Evolutionary conservation across 805 yeast species (phyloP).

Genomic region (Limtongozyma cylindracea): DNA sequence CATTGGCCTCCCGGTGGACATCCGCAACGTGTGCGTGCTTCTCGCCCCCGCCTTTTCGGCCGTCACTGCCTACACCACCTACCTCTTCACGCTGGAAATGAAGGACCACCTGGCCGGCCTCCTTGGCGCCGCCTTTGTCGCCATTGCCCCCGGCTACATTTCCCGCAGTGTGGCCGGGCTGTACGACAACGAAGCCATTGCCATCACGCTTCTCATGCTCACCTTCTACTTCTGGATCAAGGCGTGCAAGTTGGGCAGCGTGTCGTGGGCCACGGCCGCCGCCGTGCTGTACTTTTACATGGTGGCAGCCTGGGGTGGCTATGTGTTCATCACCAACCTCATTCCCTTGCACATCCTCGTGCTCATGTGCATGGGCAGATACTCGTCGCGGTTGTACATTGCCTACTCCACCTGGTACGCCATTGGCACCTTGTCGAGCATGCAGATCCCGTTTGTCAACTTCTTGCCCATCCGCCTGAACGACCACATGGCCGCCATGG

Average conservation of each 20-base stretch:
- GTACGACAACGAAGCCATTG: slow-evolving; percentile 97
- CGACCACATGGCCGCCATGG: slow-evolving; percentile 96
- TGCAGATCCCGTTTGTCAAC: slow-evolving; percentile 99
- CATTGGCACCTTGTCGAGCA: slow-evolving; percentile 89
- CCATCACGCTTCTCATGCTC: slow-evolving; percentile 85
- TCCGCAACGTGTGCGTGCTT: slow-evolving; percentile 85
- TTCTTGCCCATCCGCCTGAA: slow-evolving; percentile 90
- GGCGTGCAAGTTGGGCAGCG: slow-evolving; percentile 75
- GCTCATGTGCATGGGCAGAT: slow-evolving; percentile 83
- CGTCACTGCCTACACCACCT: slow-evolving; percentile 74
- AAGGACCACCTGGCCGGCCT: slow-evolving; percentile 79
- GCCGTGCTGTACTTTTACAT: slow-evolving; percentile 87
- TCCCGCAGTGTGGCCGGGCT: slow-evolving; percentile 98
- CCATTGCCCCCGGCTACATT: slow-evolving; percentile 95
- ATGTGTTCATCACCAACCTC: slow-evolving; percentile 93
- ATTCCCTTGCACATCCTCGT: slow-evolving; percentile 90
- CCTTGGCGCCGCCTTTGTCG: slow-evolving; percentile 83
- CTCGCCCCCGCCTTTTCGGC: slow-evolving; percentile 95
- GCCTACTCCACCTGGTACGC: slow-evolving; percentile 95
- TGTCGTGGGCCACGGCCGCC: slow-evolving; percentile 59
- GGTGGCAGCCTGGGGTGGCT: slow-evolving; percentile 99
- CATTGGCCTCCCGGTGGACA: slow-evolving; percentile 67
- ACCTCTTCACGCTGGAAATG: slow-evolving; percentile 69
- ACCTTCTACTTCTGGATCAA: slow-evolving; percentile 93
- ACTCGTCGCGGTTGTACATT: slow-evolving; percentile 56